Base-by-base conservation (phyloP, 2,329 filamentous ascomycete species). In the Aspergillus vadensis region DNA sequence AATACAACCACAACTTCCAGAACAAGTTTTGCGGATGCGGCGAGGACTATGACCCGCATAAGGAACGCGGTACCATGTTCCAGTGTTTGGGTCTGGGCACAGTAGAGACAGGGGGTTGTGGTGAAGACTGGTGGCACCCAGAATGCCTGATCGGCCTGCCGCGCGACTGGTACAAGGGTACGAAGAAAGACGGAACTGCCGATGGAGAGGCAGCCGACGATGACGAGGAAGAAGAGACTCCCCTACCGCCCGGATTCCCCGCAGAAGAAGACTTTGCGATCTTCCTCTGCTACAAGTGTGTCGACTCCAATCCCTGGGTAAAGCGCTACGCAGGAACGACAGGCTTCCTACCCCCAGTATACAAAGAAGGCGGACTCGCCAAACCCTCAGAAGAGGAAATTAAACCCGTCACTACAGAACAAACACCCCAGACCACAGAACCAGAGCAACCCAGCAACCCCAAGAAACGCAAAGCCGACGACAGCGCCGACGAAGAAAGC, bases 91-190 rank as follows among this genome's bases (percentile, higher is more conserved):
- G 94, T 0, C 80, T 98, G 0, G 92, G 92, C 0, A 89, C 87
- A 0, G 83, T 85, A 12, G 90, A 94, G 66, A 88, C 89, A 1
- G 93, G 93, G 15, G 94, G 93, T 4, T 98, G 94, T 76, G 94
- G 94, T 12, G 94, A 98, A 78, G 94, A 98, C 72, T 98, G 94
- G 94, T 98, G 92, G 84, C 94, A 98, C 78, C 92, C 94, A 0
- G 92, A 95, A 63, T 98, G 94, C 72, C 80, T 98, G 7, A 86
- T 97, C 52, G 93, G 93, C 5, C 79, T 96, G 67, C 87, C 89
- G 0, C 85, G 91, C 10, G 84, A 87, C 61, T 93, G 90, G 87
- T 76, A 75, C 48, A 69, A 73, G 57, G 65, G 62, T 32, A 58
- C 62, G 3, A 61, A 69, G 19, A 66, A 63, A 57, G 63, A 65